Evolutionary conservation across 306 rosid species (phyloP), one percentile per base, ranked within the genome.

Genomic region (Cicer cuneatum): DNA sequence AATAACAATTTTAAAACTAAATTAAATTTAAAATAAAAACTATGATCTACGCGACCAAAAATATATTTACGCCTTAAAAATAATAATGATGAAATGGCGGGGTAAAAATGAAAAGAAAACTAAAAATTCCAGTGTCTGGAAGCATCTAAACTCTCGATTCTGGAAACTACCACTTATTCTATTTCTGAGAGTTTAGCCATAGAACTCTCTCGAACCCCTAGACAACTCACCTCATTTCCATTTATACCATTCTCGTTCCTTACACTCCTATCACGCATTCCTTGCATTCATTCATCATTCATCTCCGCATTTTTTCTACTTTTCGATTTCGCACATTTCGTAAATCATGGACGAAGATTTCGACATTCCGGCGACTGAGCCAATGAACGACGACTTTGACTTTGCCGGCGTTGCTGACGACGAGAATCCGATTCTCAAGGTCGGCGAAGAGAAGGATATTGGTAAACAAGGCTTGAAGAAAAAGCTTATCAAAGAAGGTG

Each of bases 401-500:
- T 82, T 90, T 53, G 81, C 88, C 8, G 93, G 78, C 8, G 80
- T 5, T 15, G 58, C 0, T 4, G 67, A 69, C 64, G 7, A 12
- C 12, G 88, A 72, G 4, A 10, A 3, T 18, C 59, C 75, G 0
- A 10, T 57, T 4, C 51, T 76, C 18, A 76, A 90, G 77, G 95
- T 91, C 6, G 98, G 98, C 4, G 98, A 91, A 77, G 98, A 94
- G 85, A 84, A 90, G 78, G 96, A 91, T 83, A 91, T 94, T 86
- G 97, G 98, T 0, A 68, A 29, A 8, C 90, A 80, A 35, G 98
- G 98, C 1, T 70, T 94, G 83, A 94, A 90, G 89, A 94, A 94
- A 93, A 90, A 88, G 86, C 96, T 94, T 9, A 74, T 94, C 39
- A 91, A 88, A 76, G 90, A 87, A 71, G 98, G 98, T 29, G 79